These are phyloP conservation scores for Pyrenochaeta sp. DNA, from an alignment of 2,329 filamentous ascomycete genomes.

Conservation along the genomic window DNA sequence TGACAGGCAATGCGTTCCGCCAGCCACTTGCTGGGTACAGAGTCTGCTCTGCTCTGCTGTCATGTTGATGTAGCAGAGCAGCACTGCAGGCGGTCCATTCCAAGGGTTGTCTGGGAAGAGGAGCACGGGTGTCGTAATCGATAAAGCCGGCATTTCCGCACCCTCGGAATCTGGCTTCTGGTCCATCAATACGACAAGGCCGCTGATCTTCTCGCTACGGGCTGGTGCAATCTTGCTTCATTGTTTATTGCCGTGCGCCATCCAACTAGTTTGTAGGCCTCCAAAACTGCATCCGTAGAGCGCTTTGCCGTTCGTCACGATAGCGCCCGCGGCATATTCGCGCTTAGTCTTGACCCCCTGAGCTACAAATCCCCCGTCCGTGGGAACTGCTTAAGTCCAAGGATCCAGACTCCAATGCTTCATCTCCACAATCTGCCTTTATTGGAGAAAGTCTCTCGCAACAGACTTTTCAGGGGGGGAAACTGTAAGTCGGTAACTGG, in stretches of 20 bases:
- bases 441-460: background rate
- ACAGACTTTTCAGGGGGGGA: background rate
- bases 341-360: background rate
- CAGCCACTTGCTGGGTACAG: conserved; percentile 3
- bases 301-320: background rate
- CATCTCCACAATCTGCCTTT: background rate
- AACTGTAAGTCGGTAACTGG: background rate
- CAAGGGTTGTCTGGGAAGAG: conserved; percentile 2
- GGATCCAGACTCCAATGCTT: background rate
- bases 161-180: conserved; percentile 16
- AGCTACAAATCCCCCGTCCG: background rate
- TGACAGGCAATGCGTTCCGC: background rate
- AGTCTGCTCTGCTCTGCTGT: conserved; percentile 16
- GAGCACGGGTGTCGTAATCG: conserved; percentile 29
- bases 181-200: conserved; percentile 2
- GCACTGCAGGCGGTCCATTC: conserved; percentile 7
- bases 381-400: background rate
- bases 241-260: background rate
- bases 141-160: conserved; percentile 22
- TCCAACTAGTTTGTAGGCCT: background rate
- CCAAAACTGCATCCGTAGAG: conserved; percentile 1
- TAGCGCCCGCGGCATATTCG: background rate
- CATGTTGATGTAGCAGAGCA: conserved; percentile 8
- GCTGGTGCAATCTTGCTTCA: background rate
- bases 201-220: conserved; percentile 19